phyloP scores from a whole-genome alignment of 352 stramenopile genomes.

The Phytophthora kernoviae region DNA sequence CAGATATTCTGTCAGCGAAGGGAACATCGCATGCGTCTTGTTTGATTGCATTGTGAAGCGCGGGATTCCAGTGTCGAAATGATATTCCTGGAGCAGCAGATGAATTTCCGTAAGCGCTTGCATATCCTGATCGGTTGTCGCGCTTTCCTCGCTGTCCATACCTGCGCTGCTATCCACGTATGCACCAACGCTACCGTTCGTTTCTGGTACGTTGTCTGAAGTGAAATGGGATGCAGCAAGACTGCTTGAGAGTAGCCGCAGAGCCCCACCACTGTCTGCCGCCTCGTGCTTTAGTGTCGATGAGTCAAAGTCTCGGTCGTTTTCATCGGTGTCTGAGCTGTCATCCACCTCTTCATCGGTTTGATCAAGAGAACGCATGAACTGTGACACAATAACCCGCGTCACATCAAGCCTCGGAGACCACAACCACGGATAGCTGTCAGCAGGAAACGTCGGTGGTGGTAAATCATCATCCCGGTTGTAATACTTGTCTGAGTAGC shows the following conservation, averaged over 20 bases:
- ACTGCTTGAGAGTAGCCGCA: constrained; percentile 1
- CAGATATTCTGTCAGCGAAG: constrained; percentile 35
- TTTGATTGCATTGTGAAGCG: constrained; percentile 38
- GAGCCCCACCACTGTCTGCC: neutral
- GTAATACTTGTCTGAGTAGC: constrained; percentile 58
- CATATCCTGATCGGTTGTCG: constrained; percentile 23
- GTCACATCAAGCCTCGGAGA: constrained; percentile 28
- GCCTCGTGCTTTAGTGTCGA: constrained; percentile 7
- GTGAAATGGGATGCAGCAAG: neutral
- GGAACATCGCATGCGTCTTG: constrained; percentile 35
- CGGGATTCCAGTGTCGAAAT: constrained; percentile 63
- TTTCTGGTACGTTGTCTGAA: neutral
- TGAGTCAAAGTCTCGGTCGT: neutral
- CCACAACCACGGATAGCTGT: constrained; percentile 60
- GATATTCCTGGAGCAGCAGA: constrained; percentile 45
- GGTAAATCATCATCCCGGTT: constrained; percentile 37
- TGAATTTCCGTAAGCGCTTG: constrained; percentile 38
- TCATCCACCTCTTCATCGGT: constrained; percentile 5
- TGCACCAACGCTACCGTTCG: constrained; percentile 2
- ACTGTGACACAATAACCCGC: constrained; percentile 28
- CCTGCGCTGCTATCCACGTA: neutral
- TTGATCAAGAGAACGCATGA: constrained; percentile 24
- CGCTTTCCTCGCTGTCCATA: neutral
- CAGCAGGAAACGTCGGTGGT: constrained; percentile 37
- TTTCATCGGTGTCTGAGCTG: neutral